A percentile compares a stretch with the other conserved stretches of the same genome.
Conservation (phyloP, 2,329 filamentous ascomycete genomes). For the Stachybotrys echinatus region DNA sequence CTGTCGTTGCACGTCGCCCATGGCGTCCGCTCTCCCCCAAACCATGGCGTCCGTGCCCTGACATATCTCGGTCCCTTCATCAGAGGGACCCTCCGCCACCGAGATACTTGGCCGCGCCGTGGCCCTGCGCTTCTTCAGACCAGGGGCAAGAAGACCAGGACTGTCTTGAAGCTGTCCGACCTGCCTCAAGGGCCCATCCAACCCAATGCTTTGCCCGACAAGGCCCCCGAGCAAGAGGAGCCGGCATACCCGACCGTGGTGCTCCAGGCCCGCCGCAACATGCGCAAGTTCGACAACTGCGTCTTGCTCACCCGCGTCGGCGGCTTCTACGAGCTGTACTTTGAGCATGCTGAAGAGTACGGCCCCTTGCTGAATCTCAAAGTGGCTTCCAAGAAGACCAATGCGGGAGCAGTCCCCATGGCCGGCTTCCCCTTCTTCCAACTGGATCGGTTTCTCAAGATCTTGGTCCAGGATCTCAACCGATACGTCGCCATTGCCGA, state of each 20-base stretch:
- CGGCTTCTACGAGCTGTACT: conserved; percentile 96
- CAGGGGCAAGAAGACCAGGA: conserved; percentile 50
- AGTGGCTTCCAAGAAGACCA: conserved; percentile 75
- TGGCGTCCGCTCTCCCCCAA: background rate
- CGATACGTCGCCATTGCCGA: conserved; percentile 92
- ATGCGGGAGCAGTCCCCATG: conserved; percentile 77
- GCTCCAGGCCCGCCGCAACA: conserved; percentile 80
- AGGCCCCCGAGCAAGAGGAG: conserved; percentile 25
- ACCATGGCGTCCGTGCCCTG: background rate
- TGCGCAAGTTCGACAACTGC: conserved; percentile 85
- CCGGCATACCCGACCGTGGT: conserved; percentile 80
- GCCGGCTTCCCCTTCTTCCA: conserved; percentile 93
- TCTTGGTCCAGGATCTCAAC: conserved; percentile 84
- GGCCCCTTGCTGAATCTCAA: conserved; percentile 85
- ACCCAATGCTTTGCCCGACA: background rate
- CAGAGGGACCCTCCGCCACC: background rate
- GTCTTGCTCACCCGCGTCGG: conserved; percentile 88
- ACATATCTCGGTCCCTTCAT: background rate
- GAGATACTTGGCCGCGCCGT: background rate
- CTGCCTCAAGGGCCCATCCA: conserved; percentile 48
- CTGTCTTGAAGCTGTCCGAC: conserved; percentile 49
- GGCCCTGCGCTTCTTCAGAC: conserved; percentile 7
- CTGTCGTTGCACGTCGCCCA: background rate
- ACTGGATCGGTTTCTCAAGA: conserved; percentile 86
- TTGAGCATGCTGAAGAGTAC: conserved; percentile 88